phyloP scores from a whole-genome alignment of 345 rosid genomes.

The Salix koriyanagi region DNA sequence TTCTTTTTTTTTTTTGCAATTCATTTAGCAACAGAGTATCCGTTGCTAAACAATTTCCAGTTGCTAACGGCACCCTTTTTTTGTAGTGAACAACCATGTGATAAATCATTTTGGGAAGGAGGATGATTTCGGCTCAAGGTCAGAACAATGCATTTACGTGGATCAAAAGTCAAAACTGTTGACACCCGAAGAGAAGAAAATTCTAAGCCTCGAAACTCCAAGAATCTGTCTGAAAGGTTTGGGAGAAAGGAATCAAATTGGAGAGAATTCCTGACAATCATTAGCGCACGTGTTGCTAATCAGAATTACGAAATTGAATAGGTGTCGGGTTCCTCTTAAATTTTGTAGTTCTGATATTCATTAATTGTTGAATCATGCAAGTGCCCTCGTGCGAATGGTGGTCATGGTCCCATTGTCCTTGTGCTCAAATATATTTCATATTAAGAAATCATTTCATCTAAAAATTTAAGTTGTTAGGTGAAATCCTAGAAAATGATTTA shows the following conservation, averaged over 20 bases:
- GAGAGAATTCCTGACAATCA: background rate
- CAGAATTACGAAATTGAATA: background rate
- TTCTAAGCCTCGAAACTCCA: background rate
- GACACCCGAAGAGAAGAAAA: background rate
- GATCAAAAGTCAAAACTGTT: background rate
- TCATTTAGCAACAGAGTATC: no score
- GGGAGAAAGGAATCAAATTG: background rate
- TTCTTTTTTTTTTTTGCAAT: no score
- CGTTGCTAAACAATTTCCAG: no score
- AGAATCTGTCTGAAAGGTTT: background rate
- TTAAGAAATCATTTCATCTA: no score
- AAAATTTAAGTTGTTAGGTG: no score
- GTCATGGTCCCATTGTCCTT: no score
- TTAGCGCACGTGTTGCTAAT: background rate
- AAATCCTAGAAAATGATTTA: no score
- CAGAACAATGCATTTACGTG: background rate
- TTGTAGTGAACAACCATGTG: background rate
- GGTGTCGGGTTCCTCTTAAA: background rate
- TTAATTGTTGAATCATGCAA: no score
- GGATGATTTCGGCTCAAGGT: background rate
- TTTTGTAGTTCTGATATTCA: no score
- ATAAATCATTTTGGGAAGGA: background rate
- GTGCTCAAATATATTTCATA: no score
- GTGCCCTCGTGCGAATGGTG: no score
- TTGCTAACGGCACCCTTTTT: no score